phyloP scores from a whole-genome alignment of 1,139 yeast species.

The Hemisphaericaspora lyxosophila region DNA sequence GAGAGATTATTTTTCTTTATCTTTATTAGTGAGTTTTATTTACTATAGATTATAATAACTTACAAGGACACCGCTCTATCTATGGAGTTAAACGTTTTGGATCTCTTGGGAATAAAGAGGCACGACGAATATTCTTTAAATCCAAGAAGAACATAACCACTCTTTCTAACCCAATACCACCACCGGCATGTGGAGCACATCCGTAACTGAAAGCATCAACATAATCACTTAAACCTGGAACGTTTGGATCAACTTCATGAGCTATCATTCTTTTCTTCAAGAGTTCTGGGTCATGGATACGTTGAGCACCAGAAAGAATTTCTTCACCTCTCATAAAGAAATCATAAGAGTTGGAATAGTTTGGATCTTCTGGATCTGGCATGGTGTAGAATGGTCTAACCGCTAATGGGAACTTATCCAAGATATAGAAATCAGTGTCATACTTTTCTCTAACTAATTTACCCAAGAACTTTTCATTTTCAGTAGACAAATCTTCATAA shows the following conservation, averaged over 20 bases:
- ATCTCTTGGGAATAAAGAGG: conserved; percentile 98
- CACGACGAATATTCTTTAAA: conserved; percentile 94
- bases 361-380: conserved; percentile 93
- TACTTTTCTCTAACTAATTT: conserved; percentile 87
- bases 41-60: not conserved
- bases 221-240: conserved; percentile 85
- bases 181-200: conserved; percentile 99
- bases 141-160: conserved; percentile 98
- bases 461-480: conserved; percentile 91
- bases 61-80: not conserved
- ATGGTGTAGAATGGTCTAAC: conserved; percentile 98
- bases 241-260: conserved; percentile 78
- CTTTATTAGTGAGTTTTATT: no score
- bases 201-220: conserved; percentile 91
- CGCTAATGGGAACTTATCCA: conserved; percentile 96
- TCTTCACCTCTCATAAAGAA: conserved; percentile 99
- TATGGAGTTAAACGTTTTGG: conserved; percentile 91
- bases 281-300: conserved; percentile 90
- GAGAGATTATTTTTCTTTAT: no score
- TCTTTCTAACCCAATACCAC: conserved; percentile 98
- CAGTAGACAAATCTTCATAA: conserved; percentile 87
- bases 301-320: conserved; percentile 97
- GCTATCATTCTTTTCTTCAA: conserved; percentile 77
- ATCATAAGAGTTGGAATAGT: conserved; percentile 93
- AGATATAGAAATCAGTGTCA: conserved; percentile 94